Evolutionary conservation across 176 grass and related monocot genomes (phyloP).

Genomic region (Eleusine coracana): DNA sequence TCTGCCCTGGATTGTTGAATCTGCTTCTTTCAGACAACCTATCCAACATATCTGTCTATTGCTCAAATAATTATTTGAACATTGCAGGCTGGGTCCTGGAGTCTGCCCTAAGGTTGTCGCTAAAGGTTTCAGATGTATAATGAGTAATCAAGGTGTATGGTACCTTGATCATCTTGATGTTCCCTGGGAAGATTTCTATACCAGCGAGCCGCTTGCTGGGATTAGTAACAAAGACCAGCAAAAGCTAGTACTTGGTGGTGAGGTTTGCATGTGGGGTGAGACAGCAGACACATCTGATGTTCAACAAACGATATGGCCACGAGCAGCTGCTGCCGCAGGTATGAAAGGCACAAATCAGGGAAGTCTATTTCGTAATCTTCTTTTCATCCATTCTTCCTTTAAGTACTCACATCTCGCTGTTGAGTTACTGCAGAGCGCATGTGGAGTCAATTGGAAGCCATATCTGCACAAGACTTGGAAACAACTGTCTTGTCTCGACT

Average conservation of each 20-base stretch:
- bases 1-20: slow-evolving; percentile 12
- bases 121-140: slow-evolving; percentile 91
- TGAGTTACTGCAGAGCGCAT: slow-evolving; percentile 61
- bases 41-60: background rate
- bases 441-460: slow-evolving; percentile 82
- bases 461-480: slow-evolving; percentile 64
- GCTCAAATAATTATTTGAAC: background rate
- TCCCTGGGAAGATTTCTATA: slow-evolving; percentile 91
- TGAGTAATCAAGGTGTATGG: slow-evolving; percentile 97
- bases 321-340: slow-evolving; percentile 92
- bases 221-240: slow-evolving; percentile 60
- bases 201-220: slow-evolving; percentile 71
- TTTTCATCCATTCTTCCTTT: background rate
- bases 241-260: slow-evolving; percentile 87
- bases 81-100: slow-evolving; percentile 80
- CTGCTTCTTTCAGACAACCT: background rate
- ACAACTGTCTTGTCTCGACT: slow-evolving; percentile 63
- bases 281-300: slow-evolving; percentile 78
- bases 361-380: background rate
- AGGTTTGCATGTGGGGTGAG: slow-evolving; percentile 97
- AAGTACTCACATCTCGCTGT: background rate
- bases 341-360: slow-evolving; percentile 2
- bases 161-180: slow-evolving; percentile 96
- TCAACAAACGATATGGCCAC: slow-evolving; percentile 95
- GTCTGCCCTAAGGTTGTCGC: slow-evolving; percentile 88